These are phyloP conservation scores for Diddensiella transvaalensis DNA, from an alignment of 805 yeast species.

Conservation along the genomic window DNA sequence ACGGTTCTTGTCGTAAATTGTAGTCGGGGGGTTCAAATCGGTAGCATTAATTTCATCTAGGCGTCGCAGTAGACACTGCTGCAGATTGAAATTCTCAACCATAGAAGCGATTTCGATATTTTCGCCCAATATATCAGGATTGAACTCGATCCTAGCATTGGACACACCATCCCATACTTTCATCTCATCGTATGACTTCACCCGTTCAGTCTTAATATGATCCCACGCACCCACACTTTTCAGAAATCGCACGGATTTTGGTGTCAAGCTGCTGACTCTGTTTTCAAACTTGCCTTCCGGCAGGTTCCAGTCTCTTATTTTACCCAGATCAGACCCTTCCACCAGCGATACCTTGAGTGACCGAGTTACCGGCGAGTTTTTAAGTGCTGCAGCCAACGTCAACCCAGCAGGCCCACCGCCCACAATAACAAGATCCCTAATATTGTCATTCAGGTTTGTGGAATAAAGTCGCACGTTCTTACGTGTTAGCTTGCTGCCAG, in stretches of 20 bases:
- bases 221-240: slow-evolving; percentile 74
- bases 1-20: slow-evolving; percentile 37
- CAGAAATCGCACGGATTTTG: slow-evolving; percentile 66
- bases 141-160: slow-evolving; percentile 64
- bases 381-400: slow-evolving; percentile 73
- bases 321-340: slow-evolving; percentile 63
- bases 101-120: slow-evolving; percentile 59
- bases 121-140: slow-evolving; percentile 38
- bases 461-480: background rate
- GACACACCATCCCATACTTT: slow-evolving; percentile 84
- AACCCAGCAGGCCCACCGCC: slow-evolving; percentile 99
- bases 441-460: background rate
- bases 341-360: slow-evolving; percentile 62
- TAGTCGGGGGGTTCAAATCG: background rate
- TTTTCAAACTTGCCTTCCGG: slow-evolving; percentile 58
- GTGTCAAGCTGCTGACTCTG: slow-evolving; percentile 83
- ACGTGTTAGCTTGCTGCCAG: too few relatives aligned
- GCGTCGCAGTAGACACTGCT: slow-evolving; percentile 61
- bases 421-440: slow-evolving; percentile 69
- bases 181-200: slow-evolving; percentile 75
- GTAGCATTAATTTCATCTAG: slow-evolving; percentile 41
- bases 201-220: slow-evolving; percentile 61
- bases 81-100: slow-evolving; percentile 86
- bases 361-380: slow-evolving; percentile 58
- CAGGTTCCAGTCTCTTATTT: slow-evolving; percentile 46